Base-by-base conservation (phyloP, 2,329 filamentous ascomycete species). In the Colletotrichum sp. region DNA sequence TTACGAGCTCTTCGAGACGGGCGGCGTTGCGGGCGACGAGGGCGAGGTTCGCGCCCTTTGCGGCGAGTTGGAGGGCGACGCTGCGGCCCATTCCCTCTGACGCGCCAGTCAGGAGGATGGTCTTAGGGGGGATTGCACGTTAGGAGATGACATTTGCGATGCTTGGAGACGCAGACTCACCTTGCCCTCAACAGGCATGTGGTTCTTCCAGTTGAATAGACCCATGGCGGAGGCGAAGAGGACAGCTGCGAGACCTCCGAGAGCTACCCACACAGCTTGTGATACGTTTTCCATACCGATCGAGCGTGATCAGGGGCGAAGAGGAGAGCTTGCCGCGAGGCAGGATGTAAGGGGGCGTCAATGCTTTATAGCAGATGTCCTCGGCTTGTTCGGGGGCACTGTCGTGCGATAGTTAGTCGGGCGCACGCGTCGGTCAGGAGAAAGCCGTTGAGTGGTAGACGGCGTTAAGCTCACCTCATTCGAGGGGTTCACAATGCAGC, bases 41-140 rank as follows among this genome's bases (percentile, higher is more conserved):
- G 78, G 98, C 92, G 71, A 99, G 84, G 84, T 96, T 95, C 76
- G 97, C 96, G 63, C 97, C 97, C 84, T 96, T 96, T 66, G 90
- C 88, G 4, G 96, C 91, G 60, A 99, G 91, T 79, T 96, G 90
- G 68, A 92, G 89, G 7, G 93, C 96, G 24, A 93, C 91, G 68
- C 92, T 92, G 79, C 93, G 92, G 76, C 97, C 97, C 94, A 98
- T 95, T 74, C 97, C 97, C 82, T 98, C 95, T 1, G 97, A 98
- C 36, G 93, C 96, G 63, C 97, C 97, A 1, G 97, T 99, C 69
- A 99, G 88, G 71, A 99, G 88, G 69, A 98, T 90, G 3, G 96
- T 98, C 96, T 98, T 24, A 21, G 7, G n/a, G 55, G 21, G 2
- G 32, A 15, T 13, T 24, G 28, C 15, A 55, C 4, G 34, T 62